These are phyloP conservation scores for Agrocybe pediades DNA, from an alignment of 768 basidiomycete genomes.

Conservation along the genomic window DNA sequence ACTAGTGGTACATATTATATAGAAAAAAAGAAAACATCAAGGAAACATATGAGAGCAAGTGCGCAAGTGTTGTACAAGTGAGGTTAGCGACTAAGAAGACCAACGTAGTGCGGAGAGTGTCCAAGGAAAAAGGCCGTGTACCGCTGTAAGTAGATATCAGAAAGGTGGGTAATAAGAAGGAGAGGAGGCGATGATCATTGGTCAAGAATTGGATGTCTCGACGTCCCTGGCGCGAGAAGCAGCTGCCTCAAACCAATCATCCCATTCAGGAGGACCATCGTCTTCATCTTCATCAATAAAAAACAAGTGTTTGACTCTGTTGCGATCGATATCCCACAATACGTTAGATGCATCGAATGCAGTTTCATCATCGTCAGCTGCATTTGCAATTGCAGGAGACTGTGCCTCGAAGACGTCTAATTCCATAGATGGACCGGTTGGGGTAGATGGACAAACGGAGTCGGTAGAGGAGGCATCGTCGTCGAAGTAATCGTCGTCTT, in stretches of 20 bases:
- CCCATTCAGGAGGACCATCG: conserved; percentile 39
- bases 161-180: no score
- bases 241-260: conserved; percentile 40
- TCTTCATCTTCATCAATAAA: conserved; percentile 27
- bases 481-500: not conserved
- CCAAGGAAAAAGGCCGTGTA: no score
- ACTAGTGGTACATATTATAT: no score
- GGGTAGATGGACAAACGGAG: conserved; percentile 22
- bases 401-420: not conserved
- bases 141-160: no score
- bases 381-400: not conserved
- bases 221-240: conserved; percentile 16
- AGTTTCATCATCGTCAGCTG: not conserved
- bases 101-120: no score
- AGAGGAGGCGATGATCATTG: not conserved
- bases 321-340: no score
- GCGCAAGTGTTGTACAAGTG: no score
- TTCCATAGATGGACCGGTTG: conserved; percentile 17
- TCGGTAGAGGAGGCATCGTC: conserved; percentile 1
- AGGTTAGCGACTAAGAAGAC: no score
- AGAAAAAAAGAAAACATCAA: no score
- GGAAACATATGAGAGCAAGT: no score
- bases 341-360: not conserved
- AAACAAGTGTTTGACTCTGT: conserved; percentile 14
- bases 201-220: not conserved